These are phyloP conservation scores for Annulohypoxylon truncatum DNA, from an alignment of 2,329 filamentous ascomycete genomes.

Conservation along the genomic window DNA sequence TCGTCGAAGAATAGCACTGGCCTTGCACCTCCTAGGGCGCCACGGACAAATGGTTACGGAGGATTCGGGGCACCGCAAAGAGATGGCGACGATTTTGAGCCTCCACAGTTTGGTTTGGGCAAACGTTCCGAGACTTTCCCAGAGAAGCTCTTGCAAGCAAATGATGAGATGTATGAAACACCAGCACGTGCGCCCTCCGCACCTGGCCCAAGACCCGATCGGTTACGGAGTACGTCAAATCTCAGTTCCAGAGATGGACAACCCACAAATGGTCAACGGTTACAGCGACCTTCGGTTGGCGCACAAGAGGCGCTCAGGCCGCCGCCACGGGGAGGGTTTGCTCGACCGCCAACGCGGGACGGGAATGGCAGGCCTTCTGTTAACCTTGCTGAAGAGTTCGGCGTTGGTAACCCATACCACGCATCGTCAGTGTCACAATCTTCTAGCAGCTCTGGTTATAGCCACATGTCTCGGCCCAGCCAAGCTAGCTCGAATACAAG, in stretches of 20 bases:
- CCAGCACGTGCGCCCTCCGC: slow-evolving; percentile 61
- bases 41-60: slow-evolving; percentile 66
- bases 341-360: slow-evolving; percentile 56
- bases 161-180: slow-evolving; percentile 47
- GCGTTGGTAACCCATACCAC: slow-evolving; percentile 72
- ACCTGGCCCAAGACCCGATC: slow-evolving; percentile 57
- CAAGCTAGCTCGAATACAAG: slow-evolving; percentile 72
- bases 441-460: slow-evolving; percentile 72
- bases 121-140: slow-evolving; percentile 67
- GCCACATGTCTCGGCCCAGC: slow-evolving; percentile 60
- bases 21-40: slow-evolving; percentile 54
- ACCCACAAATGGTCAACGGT: slow-evolving; percentile 40
- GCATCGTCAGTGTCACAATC: slow-evolving; percentile 72
- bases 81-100: slow-evolving; percentile 53
- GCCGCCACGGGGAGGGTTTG: slow-evolving; percentile 63
- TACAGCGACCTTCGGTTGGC: slow-evolving; percentile 58
- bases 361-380: slow-evolving; percentile 57
- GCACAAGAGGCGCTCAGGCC: slow-evolving; percentile 62
- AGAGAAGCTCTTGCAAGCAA: slow-evolving; percentile 48
- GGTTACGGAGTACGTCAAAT: slow-evolving; percentile 47
- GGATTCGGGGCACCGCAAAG: slow-evolving; percentile 64
- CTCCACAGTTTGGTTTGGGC: slow-evolving; percentile 53
- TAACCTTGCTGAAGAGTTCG: slow-evolving; percentile 70
- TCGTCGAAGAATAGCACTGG: slow-evolving; percentile 50
- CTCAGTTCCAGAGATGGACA: slow-evolving; percentile 7